phyloP scores from a whole-genome alignment of 352 stramenopile species.

The Pythium dissotocum region DNA sequence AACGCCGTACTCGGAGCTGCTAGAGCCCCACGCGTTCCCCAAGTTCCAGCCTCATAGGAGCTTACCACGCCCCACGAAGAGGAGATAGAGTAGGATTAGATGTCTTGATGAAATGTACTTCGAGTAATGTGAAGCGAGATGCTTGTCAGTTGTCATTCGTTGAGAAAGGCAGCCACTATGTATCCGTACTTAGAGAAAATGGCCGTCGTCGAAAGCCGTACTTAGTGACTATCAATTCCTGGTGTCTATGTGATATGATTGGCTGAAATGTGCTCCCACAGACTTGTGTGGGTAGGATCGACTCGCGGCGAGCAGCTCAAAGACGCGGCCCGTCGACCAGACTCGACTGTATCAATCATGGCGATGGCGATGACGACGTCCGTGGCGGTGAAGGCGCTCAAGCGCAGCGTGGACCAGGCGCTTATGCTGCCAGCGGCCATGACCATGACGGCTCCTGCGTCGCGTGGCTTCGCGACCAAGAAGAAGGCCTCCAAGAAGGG shows the following conservation, averaged over 20 bases:
- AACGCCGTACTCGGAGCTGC: not conserved
- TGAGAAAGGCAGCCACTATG: not conserved
- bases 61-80: not conserved
- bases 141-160: not conserved
- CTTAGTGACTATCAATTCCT: constrained; percentile 17
- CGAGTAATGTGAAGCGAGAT: not conserved
- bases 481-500: constrained; percentile 52
- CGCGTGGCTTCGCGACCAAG: constrained; percentile 53
- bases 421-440: constrained; percentile 17
- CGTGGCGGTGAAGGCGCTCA: constrained; percentile 16
- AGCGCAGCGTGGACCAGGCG: constrained; percentile 28
- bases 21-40: constrained; percentile 11
- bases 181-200: constrained; percentile 3
- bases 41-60: constrained; percentile 12
- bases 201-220: constrained; percentile 7
- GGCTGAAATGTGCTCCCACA: constrained; percentile 13
- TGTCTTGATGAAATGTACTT: not conserved
- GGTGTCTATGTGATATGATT: constrained; percentile 13
- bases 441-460: constrained; percentile 12
- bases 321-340: not conserved
- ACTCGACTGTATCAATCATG: constrained; percentile 14
- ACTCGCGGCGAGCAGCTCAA: constrained; percentile 23
- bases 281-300: constrained; percentile 31
- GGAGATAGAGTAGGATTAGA: not conserved
- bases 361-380: constrained; percentile 25